Evolutionary conservation across 495 filamentous ascomycete species (phyloP), one percentile per base, ranked within the genome.

Genomic region (Penicillium manginii): DNA sequence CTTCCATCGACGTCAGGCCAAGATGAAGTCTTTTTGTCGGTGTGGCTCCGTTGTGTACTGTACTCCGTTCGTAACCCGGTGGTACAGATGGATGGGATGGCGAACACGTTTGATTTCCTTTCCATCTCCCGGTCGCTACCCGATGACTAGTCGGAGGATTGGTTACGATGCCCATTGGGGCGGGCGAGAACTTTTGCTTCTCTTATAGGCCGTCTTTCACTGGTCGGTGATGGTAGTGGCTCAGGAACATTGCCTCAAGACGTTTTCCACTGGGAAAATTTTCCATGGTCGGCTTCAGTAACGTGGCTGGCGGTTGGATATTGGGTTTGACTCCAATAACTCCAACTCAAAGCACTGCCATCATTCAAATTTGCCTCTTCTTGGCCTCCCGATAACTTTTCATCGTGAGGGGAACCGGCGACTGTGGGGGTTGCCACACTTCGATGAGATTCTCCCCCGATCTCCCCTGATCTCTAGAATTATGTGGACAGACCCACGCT

Each of bases 1-100:
- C 45, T 9, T 22, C 45, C 40, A 26, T 47, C 45, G 45, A 10
- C 45, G 22, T 47, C 5, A 47, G 45, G 45, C 45, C 45, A 47
- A 47, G 45, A 22, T 26, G 40, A 43, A 47, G 45, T 26, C 10
- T 47, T 22, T 47, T 12, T 22, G 19, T 47, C 40, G 17, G 40
- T 47, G 45, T 47, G 45, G 45, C 45, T 47, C 45, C 45, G 45
- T 43, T 43, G 15, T 29, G 26, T 29, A 29, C 9, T 26, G 23
- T 22, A 47, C 21, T 47, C 19, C 11, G 19, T 47, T 47, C 6
- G 45, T 47, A 22, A 26, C 21, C 45, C 45, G 45, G 45, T 47
- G 21, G 45, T n/a, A n/a, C n/a, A n/a, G 22, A 47, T 21, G 40
- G 40, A 39, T 39, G 9, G 12, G 18, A 47, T 47, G 45, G 22